Evolutionary conservation across 2,329 filamentous ascomycete species (phyloP), one percentile per base, ranked within the genome.

Genomic region (Hypoxylon sp.): DNA sequence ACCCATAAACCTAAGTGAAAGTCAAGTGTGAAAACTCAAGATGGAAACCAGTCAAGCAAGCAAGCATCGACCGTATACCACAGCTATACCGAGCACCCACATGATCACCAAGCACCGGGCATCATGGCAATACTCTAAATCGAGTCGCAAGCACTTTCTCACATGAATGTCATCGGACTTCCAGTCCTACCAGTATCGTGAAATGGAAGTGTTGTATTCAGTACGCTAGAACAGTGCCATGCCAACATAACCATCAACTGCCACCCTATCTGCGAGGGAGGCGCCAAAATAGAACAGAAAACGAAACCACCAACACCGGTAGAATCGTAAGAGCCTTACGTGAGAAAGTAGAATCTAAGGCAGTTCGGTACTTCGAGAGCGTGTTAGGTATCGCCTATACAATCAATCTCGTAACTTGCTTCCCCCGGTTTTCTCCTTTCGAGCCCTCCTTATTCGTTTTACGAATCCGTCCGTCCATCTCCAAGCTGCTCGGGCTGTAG

Each of bases 321-420:
- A 43, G 42, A 54, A 52, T 50, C 27, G 26, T 43, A 57, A 41
- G 23, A 54, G 15, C 40, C 56, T 20, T 46, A 27, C 31, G 45
- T 40, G 49, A 48, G 47, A 29, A n/a, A 48, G 41, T 50, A 60
- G 29, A 62, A 53, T 62, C 55, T 62, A 46, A n/a, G 3, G n/a
- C n/a, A 18, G 41, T 26, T n/a, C 53, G 48, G 55, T 59, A 55
- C 40, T 53, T 48, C 40, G 51, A 55, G 38, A 55, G 33, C 38
- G 31, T 42, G 21, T 27, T 41, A 60, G 48, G 51, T 53, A 56
- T 63, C 47, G 54, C 48, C 27, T 53, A 54, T 50, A 38, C 56
- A 54, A 63, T 49, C 54, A 58, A 46, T 54, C 37, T 57, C 52
- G 26, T 51, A 57, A 60, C 38, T 48, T 56, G 40, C 26, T 24